Evolutionary conservation across 1,139 yeast genomes (phyloP), one percentile per base, ranked within the genome.

Genomic region (Hansenula anomala): DNA sequence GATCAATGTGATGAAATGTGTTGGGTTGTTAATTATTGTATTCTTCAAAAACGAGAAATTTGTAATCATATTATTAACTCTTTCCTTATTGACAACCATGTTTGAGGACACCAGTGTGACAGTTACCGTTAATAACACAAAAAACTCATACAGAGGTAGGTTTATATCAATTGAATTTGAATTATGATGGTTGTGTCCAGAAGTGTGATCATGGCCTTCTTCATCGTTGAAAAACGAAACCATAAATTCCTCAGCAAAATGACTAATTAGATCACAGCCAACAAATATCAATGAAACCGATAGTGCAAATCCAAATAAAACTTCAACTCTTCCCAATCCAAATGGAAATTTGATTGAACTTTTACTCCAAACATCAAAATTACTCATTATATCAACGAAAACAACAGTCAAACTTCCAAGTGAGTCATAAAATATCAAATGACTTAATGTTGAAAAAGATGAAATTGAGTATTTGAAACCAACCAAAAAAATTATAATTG

Each of bases 291-390:
- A 71, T 1, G 95, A 81, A 1, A 92, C 82, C 17, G 95, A 80
- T 36, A 89, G 67, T 0, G 94, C 96, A 67, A 89, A 90, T 4
- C 95, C 95, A 28, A 85, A 80, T 22, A 92, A 66, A 0, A 90
- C 95, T 54, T 92, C 96, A 18, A 86, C 70, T 43, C 97, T 69
- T 19, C 94, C 95, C 29, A 92, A 67, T 0, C 97, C 97, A 67
- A 92, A 92, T 0, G 98, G 98, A 49, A 79, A 84, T 15, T 81
- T 80, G 31, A 92, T 68, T 8, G 95, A 83, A n/a, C 92, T 76
- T 42, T 75, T 78, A 47, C 76, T 80, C 97, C 97, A 92, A 5
- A 85, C 95, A 48, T 87, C 95, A 58, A 92, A 92, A 55, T 90
- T 92, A 14, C 89, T 76, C 74, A 92, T 74, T 11, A 88, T 72